Evolutionary conservation across 352 stramenopile species (phyloP), one percentile per base, ranked within the genome.

Genomic region (Blastocystis sp.): DNA sequence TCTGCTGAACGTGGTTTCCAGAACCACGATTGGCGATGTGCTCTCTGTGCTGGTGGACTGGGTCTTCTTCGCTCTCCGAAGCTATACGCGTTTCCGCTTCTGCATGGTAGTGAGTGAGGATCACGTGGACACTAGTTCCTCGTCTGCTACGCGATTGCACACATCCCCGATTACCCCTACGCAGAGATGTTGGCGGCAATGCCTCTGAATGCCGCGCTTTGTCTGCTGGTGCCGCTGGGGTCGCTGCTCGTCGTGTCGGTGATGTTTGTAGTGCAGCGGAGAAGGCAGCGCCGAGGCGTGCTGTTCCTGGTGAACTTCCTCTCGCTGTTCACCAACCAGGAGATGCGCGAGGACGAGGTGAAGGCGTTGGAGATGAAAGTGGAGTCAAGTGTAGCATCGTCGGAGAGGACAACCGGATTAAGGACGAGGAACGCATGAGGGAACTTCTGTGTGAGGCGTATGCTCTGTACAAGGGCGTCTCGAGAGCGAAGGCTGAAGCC

Each of bases 221-320:
- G 63, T 18, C 20, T 64, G 9, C 8, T 64, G 13, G 20, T 81
- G n/a, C 39, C 43, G 55, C 7, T 81, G 2, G 11, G 9, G 39
- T 81, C 70, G 7, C 13, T 20, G 34, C 18, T 26, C 18, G 8
- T 81, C 39, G 70, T 81, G 13, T 26, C 45, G 45, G 7, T 63
- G 26, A 41, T 81, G 34, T 81, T 47, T 63, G 26, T 81, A 5
- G 8, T 41, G 20, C 45, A 81, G 70, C 45, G 45, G 24, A 34
- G 20, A 43, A 62, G 65, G n/a, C 45, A 64, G 45, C 43, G 70
- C 18, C 65, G 43, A 47, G 39, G 43, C 45, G 70, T 81, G 7
- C 54, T 81, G 11, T 81, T 81, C 70, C 37, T 81, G 9, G 37
- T 62, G 70, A 64, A 81, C 39, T 81, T 81, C 70, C 70, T 81